These are phyloP conservation scores for Viridothelium virens DNA, from an alignment of 495 filamentous ascomycete genomes.

Conservation along the genomic window DNA sequence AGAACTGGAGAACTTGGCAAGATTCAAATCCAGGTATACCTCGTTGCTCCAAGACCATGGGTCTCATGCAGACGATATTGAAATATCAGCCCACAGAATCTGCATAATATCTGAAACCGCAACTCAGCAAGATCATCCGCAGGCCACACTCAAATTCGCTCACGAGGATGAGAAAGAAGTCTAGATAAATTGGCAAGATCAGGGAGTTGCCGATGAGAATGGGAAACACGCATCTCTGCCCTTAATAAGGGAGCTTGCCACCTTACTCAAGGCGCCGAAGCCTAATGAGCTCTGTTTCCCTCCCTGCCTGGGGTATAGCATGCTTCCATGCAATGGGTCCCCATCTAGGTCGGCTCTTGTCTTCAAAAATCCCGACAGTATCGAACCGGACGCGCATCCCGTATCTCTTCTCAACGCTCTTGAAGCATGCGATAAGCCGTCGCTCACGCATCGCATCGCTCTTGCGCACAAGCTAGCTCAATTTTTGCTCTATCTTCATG, in stretches of 20 bases:
- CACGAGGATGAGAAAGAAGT: not conserved
- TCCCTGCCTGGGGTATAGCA: not conserved
- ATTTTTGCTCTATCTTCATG: conserved; percentile 37
- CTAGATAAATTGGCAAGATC: not conserved
- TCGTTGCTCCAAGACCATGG: not conserved
- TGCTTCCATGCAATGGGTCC: not conserved
- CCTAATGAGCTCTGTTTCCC: not conserved
- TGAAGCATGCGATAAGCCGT: conserved; percentile 17
- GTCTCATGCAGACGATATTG: not conserved
- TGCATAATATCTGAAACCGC: not conserved
- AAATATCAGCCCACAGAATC: not conserved
- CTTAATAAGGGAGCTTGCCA: not conserved
- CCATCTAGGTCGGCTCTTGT: not conserved
- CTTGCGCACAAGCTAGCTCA: conserved; percentile 23
- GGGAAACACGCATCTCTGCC: not conserved
- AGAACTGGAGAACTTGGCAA: not conserved
- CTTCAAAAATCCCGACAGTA: not conserved
- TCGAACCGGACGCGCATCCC: not conserved
- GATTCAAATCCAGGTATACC: not conserved
- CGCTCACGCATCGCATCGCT: conserved; percentile 24
- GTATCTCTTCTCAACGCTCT: not conserved
- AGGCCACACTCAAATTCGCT: not conserved
- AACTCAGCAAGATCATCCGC: not conserved
- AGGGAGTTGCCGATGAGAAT: not conserved
- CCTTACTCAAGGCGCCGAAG: not conserved